Base-by-base conservation (phyloP, 2,329 filamentous ascomycete genomes). In the Davidsoniella australis region DNA sequence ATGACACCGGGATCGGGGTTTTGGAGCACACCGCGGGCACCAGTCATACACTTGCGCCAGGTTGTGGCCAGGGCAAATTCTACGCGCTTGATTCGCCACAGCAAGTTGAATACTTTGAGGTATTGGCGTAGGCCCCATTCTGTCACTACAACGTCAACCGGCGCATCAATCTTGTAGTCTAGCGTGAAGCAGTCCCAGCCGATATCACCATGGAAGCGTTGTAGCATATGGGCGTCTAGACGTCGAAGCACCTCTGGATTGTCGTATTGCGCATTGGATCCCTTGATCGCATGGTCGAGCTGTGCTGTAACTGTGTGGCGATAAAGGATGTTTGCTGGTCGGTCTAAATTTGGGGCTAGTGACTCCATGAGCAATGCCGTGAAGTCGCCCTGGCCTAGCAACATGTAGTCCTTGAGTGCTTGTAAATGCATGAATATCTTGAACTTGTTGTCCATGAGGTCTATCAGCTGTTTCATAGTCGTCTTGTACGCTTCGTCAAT, bases 111-210 rank as follows among this genome's bases (percentile, higher is more conserved):
- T 8, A 98, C 86, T 62, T 96, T 96, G 57, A 98, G 80, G 61
- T 98, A 98, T 61, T 98, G 89, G 18, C 89, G 84, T 56, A 85
- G 89, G 42, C 87, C 88, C 77, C 88, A 95, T 40, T 93, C 86
- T 0, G 89, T 96, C 38, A 98, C 87, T 44, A 98, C 88, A 24
- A 98, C 91, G 61, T 98, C 91, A 20, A 95, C 85, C 0, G 91
- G 91, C 2, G 89, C 84, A 61, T 94, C 88, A 57, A 98, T 91
- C 63, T 96, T 95, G 67, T 98, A 98, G 62, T 98, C 93, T 7
- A 98, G 76, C 0, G 91, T 98, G 65, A 98, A 98, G 61, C 93
- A 94, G 61, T 98, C 91, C 91, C 91, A 98, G 45, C 91, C 91
- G 48, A 95, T 96, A 58, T 98, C 91, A 47, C 91, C 91, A 58